A percentile compares a stretch with the other conserved stretches of the same genome.
phyloP scores from a whole-genome alignment of 768 basidiomycete genomes.

The Calocybe gangraenosa region DNA sequence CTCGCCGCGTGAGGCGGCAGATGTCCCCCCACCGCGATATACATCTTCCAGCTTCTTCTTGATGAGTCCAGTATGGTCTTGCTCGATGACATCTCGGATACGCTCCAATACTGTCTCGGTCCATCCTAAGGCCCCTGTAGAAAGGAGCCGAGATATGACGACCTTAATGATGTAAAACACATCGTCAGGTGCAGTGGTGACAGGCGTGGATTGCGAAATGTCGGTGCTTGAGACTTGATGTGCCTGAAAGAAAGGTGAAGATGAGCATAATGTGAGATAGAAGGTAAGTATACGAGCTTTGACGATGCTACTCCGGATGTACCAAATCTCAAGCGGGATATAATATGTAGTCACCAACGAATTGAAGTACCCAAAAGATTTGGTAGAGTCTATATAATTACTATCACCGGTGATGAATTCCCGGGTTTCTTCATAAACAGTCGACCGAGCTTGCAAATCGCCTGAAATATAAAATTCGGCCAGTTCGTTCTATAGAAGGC shows the following conservation, averaged over 20 bases:
- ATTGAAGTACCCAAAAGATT: constrained; percentile 58
- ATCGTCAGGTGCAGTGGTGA: constrained; percentile 85
- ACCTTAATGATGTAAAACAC: constrained; percentile 94
- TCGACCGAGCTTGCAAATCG: too few species aligned
- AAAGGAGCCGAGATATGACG: constrained; percentile 71
- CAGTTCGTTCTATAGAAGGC: neutral
- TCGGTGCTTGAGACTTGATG: constrained; percentile 82
- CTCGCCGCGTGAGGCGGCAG: constrained; percentile 55
- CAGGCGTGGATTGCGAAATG: constrained; percentile 52
- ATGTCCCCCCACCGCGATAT: constrained; percentile 51
- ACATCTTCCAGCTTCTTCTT: constrained; percentile 87
- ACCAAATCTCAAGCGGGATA: constrained; percentile 90
- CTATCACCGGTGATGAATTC: constrained; percentile 15
- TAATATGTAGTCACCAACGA: constrained; percentile 72
- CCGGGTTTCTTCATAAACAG: too few species aligned
- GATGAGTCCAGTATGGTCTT: constrained; percentile 77
- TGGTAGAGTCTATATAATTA: constrained; percentile 40
- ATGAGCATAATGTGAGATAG: neutral
- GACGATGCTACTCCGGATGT: constrained; percentile 78
- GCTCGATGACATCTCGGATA: constrained; percentile 73
- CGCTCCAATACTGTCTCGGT: constrained; percentile 57
- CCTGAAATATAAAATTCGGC: neutral
- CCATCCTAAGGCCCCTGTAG: constrained; percentile 63
- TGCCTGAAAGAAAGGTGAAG: constrained; percentile 49
- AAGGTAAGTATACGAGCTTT: constrained; percentile 49